Conservation (phyloP, 2,329 filamentous ascomycete species). For the Penicillium concentricum region DNA sequence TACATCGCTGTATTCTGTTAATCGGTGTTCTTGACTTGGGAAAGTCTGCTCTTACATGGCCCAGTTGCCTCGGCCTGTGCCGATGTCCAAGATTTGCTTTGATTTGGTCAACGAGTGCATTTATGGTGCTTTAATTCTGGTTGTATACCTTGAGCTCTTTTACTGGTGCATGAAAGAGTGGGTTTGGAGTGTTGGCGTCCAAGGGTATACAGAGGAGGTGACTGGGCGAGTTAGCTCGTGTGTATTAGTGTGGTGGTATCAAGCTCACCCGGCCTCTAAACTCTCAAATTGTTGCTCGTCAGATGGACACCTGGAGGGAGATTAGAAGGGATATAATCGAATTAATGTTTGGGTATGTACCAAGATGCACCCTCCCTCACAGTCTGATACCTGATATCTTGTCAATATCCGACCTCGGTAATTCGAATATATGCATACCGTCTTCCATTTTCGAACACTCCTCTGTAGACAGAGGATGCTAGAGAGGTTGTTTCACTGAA, state of each 20-base stretch:
- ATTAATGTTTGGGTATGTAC: not conserved
- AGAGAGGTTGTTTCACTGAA: slow-evolving; percentile 4
- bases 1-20: not conserved
- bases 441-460: slow-evolving; percentile 8
- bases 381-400: not conserved
- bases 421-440: not conserved
- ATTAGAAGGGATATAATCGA: not conserved
- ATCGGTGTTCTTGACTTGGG: no score
- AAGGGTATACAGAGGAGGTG: slow-evolving; percentile 6
- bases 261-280: slow-evolving; percentile 1
- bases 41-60: not conserved
- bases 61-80: slow-evolving; percentile 9
- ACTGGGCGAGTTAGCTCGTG: not conserved
- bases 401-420: not conserved
- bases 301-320: not conserved
- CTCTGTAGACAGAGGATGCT: not conserved
- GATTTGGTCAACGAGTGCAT: not conserved
- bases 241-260: not conserved
- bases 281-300: slow-evolving; percentile 11
- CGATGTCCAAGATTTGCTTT: slow-evolving; percentile 7
- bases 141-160: slow-evolving; percentile 1
- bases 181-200: not conserved
- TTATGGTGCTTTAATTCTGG: not conserved
- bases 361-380: slow-evolving; percentile 6
- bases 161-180: slow-evolving; percentile 4